phyloP scores from a whole-genome alignment of 345 rosid genomes.

The Pugionium dolabratum region DNA sequence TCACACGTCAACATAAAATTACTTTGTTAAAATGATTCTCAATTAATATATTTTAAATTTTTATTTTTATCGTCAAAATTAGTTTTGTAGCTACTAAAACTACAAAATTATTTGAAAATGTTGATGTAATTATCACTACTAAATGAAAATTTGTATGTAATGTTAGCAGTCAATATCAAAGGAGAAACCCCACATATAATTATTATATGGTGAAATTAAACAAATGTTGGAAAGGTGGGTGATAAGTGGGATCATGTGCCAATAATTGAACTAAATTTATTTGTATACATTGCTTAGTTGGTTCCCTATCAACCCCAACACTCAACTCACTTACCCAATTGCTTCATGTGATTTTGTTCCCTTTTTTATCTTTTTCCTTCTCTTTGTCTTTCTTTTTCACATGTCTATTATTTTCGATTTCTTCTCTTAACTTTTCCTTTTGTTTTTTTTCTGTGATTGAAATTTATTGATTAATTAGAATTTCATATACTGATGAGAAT shows the following conservation, averaged over 20 bases:
- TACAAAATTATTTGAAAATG: too few relatives aligned
- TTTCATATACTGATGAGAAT: neutral
- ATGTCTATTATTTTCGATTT: constrained; percentile 22
- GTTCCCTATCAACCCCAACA: constrained; percentile 39
- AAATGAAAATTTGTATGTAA: constrained; percentile 12
- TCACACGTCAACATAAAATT: too few relatives aligned
- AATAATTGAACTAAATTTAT: constrained; percentile 33
- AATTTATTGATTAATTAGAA: neutral
- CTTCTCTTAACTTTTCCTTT: constrained; percentile 18
- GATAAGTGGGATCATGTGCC: constrained; percentile 46
- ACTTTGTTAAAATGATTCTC: too few relatives aligned
- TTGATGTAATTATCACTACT: neutral
- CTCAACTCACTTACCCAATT: constrained; percentile 32
- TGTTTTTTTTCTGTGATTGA: constrained; percentile 2
- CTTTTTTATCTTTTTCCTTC: constrained; percentile 11
- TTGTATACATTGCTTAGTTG: constrained; percentile 29
- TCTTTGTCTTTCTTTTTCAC: constrained; percentile 9
- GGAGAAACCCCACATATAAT: constrained; percentile 34
- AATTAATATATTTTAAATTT: too few relatives aligned
- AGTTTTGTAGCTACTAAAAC: too few relatives aligned
- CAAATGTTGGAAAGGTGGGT: constrained; percentile 34
- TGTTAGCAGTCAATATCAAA: constrained; percentile 29
- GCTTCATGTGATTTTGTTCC: constrained; percentile 41
- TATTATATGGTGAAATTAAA: constrained; percentile 33
- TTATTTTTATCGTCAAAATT: too few relatives aligned